Evolutionary conservation across 2,329 filamentous ascomycete species (phyloP).

Genomic region (Zalaria sp.): DNA sequence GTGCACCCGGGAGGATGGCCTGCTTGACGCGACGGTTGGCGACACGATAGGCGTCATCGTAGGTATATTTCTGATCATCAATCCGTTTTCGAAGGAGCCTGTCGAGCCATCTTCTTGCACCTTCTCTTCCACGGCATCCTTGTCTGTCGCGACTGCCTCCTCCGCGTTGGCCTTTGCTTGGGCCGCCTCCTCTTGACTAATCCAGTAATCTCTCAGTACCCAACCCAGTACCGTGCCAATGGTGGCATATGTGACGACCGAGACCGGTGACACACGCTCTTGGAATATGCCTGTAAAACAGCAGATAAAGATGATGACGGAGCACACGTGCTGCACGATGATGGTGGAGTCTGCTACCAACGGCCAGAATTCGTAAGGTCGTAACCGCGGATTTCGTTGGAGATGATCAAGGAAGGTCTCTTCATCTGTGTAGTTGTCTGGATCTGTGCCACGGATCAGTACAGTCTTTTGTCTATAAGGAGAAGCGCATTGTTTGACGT

Average conservation of each 20-base stretch:
- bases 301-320: slow-evolving; percentile 84
- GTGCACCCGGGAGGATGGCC: slow-evolving; percentile 15
- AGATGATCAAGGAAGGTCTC: slow-evolving; percentile 93
- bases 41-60: background rate
- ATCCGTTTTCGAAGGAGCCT: background rate
- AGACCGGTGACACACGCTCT: slow-evolving; percentile 75
- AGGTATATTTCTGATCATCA: background rate
- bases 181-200: slow-evolving; percentile 52
- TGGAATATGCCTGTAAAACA: slow-evolving; percentile 87
- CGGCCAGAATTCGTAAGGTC: slow-evolving; percentile 97
- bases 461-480: background rate
- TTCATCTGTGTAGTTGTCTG: slow-evolving; percentile 98
- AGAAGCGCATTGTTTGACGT: slow-evolving; percentile 18
- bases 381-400: slow-evolving; percentile 81
- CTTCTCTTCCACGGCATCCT: background rate
- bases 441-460: slow-evolving; percentile 39
- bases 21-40: background rate
- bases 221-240: slow-evolving; percentile 74
- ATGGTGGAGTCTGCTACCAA: slow-evolving; percentile 89
- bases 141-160: background rate
- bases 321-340: slow-evolving; percentile 93
- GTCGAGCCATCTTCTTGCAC: background rate
- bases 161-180: slow-evolving; percentile 11
- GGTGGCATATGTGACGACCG: slow-evolving; percentile 74
- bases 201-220: slow-evolving; percentile 86